Percentiles rank a stretch among this genome's conserved stretches.
Conservation (phyloP, 352 stramenopile genomes). For the Phytophthora pluvialis region DNA sequence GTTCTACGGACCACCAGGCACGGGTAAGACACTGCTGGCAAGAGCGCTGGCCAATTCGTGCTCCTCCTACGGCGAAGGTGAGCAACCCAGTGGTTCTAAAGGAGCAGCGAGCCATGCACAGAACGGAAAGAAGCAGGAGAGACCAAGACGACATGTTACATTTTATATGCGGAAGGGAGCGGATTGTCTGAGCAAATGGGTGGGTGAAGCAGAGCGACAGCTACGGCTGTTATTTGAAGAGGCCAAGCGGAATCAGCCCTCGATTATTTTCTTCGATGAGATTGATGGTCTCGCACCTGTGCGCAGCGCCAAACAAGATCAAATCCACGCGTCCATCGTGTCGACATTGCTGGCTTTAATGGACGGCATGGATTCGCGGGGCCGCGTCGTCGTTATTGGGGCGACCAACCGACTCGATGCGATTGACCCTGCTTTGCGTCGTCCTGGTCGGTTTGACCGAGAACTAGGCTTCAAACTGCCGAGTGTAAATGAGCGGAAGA, state of each 20-base stretch:
- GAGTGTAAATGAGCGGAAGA: conserved; percentile 75
- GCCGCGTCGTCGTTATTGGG: conserved; percentile 97
- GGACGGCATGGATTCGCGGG: conserved; percentile 88
- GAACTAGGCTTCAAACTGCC: conserved; percentile 92
- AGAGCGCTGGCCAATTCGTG: conserved; percentile 91
- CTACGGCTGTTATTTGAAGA: conserved; percentile 93
- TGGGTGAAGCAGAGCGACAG: conserved; percentile 92
- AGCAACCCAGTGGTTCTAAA: conserved; percentile 9
- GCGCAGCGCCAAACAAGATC: conserved; percentile 92
- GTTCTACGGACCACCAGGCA: conserved; percentile 92
- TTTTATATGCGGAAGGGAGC: conserved; percentile 96
- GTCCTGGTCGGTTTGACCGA: conserved; percentile 94
- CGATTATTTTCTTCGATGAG: conserved; percentile 97
- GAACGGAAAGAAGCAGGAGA: conserved; percentile 27
- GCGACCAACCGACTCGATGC: conserved; percentile 97
- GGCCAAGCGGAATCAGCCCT: conserved; percentile 88
- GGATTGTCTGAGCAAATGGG: conserved; percentile 93
- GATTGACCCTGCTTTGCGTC: conserved; percentile 95
- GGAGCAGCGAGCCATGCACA: not conserved
- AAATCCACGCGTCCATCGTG: conserved; percentile 94
- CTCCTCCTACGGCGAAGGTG: conserved; percentile 37
- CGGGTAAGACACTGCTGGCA: conserved; percentile 92
- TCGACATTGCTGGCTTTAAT: conserved; percentile 93
- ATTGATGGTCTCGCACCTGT: conserved; percentile 93
- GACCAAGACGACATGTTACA: conserved; percentile 70